Percentiles rank a stretch among this genome's conserved stretches.
phyloP scores from a whole-genome alignment of 148 eudicot genomes.

The Chenopodium album region DNA sequence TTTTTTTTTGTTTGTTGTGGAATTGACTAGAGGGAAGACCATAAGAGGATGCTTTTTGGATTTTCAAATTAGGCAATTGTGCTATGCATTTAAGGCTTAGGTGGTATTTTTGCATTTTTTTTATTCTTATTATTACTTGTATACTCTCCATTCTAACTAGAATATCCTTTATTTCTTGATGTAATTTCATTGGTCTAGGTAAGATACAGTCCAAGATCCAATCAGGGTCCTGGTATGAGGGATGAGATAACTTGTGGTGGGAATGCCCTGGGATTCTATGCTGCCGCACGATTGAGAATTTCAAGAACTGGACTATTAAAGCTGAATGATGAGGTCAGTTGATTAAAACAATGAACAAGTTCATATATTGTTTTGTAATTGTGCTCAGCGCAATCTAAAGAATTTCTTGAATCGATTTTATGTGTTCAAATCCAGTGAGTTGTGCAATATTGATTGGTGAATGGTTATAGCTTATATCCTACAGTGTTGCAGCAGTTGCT shows the following conservation, averaged over 20 bases:
- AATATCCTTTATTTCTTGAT: neutral
- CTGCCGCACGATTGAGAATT: slow-evolving; percentile 77
- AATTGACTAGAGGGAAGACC: neutral
- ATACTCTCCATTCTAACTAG: neutral
- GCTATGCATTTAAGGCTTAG: neutral
- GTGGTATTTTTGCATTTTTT: no score
- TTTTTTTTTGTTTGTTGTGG: neutral
- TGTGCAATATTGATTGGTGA: neutral
- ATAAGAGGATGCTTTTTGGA: neutral
- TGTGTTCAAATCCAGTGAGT: neutral
- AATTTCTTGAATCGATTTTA: no score
- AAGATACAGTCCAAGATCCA: slow-evolving; percentile 50
- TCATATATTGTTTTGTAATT: neutral
- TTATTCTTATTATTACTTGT: no score
- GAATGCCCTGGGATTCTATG: slow-evolving; percentile 84
- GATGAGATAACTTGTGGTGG: slow-evolving; percentile 89
- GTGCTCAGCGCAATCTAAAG: no score
- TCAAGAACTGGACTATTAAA: slow-evolving; percentile 60
- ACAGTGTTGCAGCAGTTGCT: neutral
- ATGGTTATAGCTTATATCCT: neutral
- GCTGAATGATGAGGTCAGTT: slow-evolving; percentile 58
- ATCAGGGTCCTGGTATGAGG: slow-evolving; percentile 42
- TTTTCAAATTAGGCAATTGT: neutral
- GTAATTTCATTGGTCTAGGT: slow-evolving; percentile 44
- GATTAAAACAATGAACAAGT: neutral